phyloP scores from a whole-genome alignment of 345 rosid species.

The Camelina hispida region DNA sequence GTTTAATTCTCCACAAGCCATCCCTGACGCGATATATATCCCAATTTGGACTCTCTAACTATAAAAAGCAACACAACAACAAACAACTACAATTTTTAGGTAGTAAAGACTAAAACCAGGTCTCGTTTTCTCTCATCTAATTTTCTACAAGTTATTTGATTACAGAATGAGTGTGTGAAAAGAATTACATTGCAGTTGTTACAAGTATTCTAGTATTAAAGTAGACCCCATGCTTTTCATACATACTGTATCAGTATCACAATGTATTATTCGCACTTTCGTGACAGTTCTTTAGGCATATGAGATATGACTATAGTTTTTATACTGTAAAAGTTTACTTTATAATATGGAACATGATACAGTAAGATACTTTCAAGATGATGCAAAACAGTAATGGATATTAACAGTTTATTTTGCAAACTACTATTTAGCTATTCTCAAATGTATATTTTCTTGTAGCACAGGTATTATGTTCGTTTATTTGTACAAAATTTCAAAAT shows the following conservation, averaged over 20 bases:
- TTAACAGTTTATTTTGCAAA: background rate
- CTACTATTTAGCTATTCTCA: background rate
- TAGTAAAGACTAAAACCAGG: slow-evolving; percentile 14
- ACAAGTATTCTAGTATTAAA: background rate
- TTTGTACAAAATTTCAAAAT: background rate
- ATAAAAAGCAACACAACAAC: background rate
- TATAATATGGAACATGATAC: background rate
- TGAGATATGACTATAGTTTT: too few species aligned
- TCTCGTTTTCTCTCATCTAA: slow-evolving; percentile 8
- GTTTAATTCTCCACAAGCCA: slow-evolving; percentile 13
- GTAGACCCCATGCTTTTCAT: background rate
- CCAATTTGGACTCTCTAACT: slow-evolving; percentile 6
- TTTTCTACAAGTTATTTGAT: slow-evolving; percentile 6
- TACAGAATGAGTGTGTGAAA: slow-evolving; percentile 20
- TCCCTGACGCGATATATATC: background rate
- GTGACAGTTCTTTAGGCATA: background rate
- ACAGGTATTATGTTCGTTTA: background rate
- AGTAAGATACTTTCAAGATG: background rate
- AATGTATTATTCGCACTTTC: slow-evolving; percentile 10
- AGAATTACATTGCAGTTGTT: slow-evolving; percentile 26
- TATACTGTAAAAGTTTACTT: background rate
- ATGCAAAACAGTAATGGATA: background rate
- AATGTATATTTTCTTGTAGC: too few species aligned
- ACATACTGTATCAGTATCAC: background rate
- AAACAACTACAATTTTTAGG: background rate